Conservation (phyloP, 2,329 filamentous ascomycete species). For the Fusarium liriodendri region DNA sequence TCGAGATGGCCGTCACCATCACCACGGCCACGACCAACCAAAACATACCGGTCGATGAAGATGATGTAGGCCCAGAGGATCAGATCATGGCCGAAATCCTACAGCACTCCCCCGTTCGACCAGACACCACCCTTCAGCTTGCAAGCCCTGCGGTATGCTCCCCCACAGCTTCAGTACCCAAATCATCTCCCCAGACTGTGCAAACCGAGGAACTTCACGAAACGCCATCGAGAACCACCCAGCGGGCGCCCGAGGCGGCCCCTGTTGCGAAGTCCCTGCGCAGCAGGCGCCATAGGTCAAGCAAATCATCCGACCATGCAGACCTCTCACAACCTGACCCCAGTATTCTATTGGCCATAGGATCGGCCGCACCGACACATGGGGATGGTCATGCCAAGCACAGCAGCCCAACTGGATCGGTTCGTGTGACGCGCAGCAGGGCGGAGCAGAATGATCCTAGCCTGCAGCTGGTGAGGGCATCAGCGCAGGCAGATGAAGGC, state of each 20-base stretch:
- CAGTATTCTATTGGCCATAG: constrained; percentile 44
- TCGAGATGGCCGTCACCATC: constrained; percentile 29
- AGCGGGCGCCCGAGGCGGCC: constrained; percentile 38
- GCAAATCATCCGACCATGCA: constrained; percentile 36
- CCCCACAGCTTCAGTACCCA: constrained; percentile 19
- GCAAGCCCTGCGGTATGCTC: constrained; percentile 20
- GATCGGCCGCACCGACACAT: constrained; percentile 23
- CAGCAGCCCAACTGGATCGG: constrained; percentile 31
- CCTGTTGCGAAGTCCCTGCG: constrained; percentile 47
- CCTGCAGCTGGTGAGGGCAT: constrained; percentile 36
- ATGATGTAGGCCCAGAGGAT: constrained; percentile 41
- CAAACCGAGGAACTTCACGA: constrained; percentile 17
- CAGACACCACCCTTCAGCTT: constrained; percentile 5
- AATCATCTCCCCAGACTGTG: constrained; percentile 16
- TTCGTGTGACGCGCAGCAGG: constrained; percentile 45
- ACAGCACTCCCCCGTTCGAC: constrained; percentile 40
- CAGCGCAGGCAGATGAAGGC: constrained; percentile 21
- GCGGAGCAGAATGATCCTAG: constrained; percentile 39
- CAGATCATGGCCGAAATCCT: constrained; percentile 47
- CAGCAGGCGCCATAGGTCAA: constrained; percentile 42
- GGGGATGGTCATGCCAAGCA: constrained; percentile 24
- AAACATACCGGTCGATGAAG: constrained; percentile 26
- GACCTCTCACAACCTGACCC: constrained; percentile 43
- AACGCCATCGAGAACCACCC: constrained; percentile 18
- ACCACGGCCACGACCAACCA: constrained; percentile 8